Conservation (phyloP, 768 basidiomycete species). For the Rhodosporidiobolus sp. region DNA sequence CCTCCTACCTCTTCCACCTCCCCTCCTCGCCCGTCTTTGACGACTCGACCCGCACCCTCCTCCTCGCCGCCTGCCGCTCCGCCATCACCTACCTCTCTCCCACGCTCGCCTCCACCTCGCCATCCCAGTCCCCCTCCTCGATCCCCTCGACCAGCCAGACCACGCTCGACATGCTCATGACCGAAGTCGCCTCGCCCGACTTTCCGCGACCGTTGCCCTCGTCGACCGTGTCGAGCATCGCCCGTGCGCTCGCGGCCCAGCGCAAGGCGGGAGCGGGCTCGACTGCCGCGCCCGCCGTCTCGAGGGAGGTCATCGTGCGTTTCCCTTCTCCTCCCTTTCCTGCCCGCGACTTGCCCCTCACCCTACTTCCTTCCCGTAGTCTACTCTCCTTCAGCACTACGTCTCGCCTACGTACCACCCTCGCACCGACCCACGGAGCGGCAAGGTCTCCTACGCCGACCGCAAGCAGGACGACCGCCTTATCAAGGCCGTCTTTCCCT, state of each 20-base stretch:
- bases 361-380: too few relatives aligned
- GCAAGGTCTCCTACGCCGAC: background rate
- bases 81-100: background rate
- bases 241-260: constrained; percentile 4
- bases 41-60: background rate
- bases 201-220: background rate
- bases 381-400: constrained; percentile 19
- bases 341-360: too few relatives aligned
- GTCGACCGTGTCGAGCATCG: background rate
- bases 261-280: background rate
- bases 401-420: background rate
- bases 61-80: constrained; percentile 5
- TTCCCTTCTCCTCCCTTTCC: too few relatives aligned
- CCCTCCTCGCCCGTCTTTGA: background rate
- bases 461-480: background rate
- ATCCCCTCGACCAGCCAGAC: background rate
- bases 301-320: background rate
- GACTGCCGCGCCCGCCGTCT: background rate
- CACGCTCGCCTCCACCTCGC: too few relatives aligned
- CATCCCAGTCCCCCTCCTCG: background rate
- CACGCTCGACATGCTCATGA: constrained; percentile 12
- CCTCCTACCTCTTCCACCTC: background rate
- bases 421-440: background rate
- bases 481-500: background rate
- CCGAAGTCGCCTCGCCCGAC: background rate